Percentiles rank a stretch among this genome's conserved stretches.
Evolutionary conservation across 2,329 filamentous ascomycete genomes (phyloP).

Genomic region (Chrysosporium queenslandicum): DNA sequence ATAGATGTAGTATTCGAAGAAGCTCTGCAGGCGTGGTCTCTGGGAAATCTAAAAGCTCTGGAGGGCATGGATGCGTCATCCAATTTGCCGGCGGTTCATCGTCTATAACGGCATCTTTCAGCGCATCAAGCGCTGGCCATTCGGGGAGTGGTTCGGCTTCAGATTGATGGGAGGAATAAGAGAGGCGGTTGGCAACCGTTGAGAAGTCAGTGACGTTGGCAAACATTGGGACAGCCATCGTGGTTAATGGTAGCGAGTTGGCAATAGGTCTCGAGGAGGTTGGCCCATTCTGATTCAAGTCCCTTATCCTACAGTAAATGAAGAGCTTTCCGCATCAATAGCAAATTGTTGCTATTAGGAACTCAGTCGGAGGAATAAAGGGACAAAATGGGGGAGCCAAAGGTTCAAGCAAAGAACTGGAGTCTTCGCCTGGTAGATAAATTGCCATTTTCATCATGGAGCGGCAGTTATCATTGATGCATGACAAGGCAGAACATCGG

Average conservation of each 20-base stretch:
- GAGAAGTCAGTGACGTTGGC: not conserved
- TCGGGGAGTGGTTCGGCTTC: constrained; percentile 4
- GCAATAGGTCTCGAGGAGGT: not conserved
- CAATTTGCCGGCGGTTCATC: constrained; percentile 10
- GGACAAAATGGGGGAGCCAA: not conserved
- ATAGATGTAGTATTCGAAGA: constrained; percentile 12
- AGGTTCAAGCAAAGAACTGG: not conserved
- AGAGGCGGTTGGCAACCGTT: not conserved
- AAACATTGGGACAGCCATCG: not conserved
- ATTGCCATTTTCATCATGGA: not conserved
- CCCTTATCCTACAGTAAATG: not conserved
- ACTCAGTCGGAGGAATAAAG: not conserved
- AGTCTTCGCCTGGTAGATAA: not conserved
- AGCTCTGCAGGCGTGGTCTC: constrained; percentile 11
- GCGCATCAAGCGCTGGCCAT: constrained; percentile 14
- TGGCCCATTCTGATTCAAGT: not conserved
- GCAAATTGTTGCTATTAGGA: not conserved
- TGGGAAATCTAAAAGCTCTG: constrained; percentile 15
- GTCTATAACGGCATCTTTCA: constrained; percentile 9
- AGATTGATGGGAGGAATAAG: not conserved
- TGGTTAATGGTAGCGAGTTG: not conserved
- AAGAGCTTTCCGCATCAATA: not conserved
- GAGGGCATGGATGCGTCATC: constrained; percentile 12
- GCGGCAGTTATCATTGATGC: not conserved
- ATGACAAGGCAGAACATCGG: not conserved